Conservation (phyloP, 2,329 filamentous ascomycete genomes). For the Ophiostoma quercus region DNA sequence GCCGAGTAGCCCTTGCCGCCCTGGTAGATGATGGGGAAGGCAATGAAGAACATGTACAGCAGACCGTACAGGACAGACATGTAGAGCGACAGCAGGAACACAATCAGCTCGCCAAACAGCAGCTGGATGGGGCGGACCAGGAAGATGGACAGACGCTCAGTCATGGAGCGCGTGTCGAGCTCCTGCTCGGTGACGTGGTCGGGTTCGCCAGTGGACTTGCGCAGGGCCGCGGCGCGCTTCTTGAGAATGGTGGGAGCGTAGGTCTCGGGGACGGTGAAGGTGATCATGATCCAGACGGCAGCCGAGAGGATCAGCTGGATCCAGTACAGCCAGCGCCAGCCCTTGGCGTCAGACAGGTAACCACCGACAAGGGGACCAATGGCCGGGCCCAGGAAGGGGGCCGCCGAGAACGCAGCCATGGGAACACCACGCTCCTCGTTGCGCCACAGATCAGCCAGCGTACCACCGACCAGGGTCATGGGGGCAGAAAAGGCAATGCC, state of each 20-base stretch:
- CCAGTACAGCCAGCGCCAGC: slow-evolving; percentile 40
- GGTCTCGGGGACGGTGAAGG: slow-evolving; percentile 85
- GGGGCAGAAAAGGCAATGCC: slow-evolving; percentile 81
- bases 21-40: slow-evolving; percentile 66
- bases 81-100: slow-evolving; percentile 76
- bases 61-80: slow-evolving; percentile 77
- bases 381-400: slow-evolving; percentile 76
- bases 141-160: slow-evolving; percentile 67
- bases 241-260: slow-evolving; percentile 76
- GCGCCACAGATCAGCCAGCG: slow-evolving; percentile 75
- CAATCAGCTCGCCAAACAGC: slow-evolving; percentile 76
- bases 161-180: slow-evolving; percentile 64
- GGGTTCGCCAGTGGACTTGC: slow-evolving; percentile 60
- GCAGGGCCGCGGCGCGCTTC: slow-evolving; percentile 63
- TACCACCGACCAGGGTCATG: slow-evolving; percentile 81
- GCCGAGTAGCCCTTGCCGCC: slow-evolving; percentile 73
- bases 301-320: slow-evolving; percentile 73
- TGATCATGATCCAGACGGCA: slow-evolving; percentile 67
- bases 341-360: slow-evolving; percentile 36
- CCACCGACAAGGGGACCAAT: slow-evolving; percentile 73
- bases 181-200: slow-evolving; percentile 75
- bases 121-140: slow-evolving; percentile 79
- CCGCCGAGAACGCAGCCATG: slow-evolving; percentile 80
- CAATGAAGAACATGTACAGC: slow-evolving; percentile 72
- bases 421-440: slow-evolving; percentile 79